phyloP scores from a whole-genome alignment of 352 stramenopile genomes.

The Pythium utonaiense region DNA sequence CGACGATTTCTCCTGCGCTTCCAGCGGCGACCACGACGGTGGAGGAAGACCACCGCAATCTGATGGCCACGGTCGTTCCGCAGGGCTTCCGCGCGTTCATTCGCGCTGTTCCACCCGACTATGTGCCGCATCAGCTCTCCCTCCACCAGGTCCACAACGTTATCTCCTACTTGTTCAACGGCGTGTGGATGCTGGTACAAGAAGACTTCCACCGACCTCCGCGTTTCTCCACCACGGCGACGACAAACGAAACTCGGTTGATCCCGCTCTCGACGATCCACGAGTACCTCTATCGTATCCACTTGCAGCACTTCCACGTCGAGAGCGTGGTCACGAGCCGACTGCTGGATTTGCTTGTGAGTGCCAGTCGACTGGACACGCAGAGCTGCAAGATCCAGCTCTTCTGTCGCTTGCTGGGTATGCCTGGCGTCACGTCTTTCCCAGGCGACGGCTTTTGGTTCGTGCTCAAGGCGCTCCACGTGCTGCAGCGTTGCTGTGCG shows the following conservation, averaged over 20 bases:
- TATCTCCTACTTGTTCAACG: constrained; percentile 51
- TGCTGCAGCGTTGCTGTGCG: constrained; percentile 37
- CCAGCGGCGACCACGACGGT: background rate
- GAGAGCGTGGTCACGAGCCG: constrained; percentile 35
- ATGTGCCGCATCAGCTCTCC: constrained; percentile 35
- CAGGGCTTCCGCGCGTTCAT: constrained; percentile 30
- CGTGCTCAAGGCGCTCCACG: constrained; percentile 39
- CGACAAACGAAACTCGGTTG: background rate
- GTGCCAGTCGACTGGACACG: constrained; percentile 40
- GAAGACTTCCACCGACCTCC: constrained; percentile 26
- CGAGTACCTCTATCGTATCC: constrained; percentile 49
- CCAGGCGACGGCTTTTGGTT: constrained; percentile 50
- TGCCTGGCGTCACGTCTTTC: constrained; percentile 37
- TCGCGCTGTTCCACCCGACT: constrained; percentile 29
- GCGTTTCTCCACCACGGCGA: constrained; percentile 12
- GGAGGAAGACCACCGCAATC: constrained; percentile 19
- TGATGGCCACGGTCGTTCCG: constrained; percentile 33
- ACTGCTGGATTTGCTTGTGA: constrained; percentile 45
- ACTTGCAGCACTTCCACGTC: constrained; percentile 42
- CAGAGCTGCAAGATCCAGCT: constrained; percentile 58
- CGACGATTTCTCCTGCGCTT: background rate
- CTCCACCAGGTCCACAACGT: constrained; percentile 32
- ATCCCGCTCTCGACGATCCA: constrained; percentile 32
- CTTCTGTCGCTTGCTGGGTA: constrained; percentile 37
- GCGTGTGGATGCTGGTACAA: constrained; percentile 39